Evolutionary conservation across 164 flowering plant genomes (phyloP), one percentile per base, ranked within the genome.

Genomic region (Magnolia kwangsiensis): DNA sequence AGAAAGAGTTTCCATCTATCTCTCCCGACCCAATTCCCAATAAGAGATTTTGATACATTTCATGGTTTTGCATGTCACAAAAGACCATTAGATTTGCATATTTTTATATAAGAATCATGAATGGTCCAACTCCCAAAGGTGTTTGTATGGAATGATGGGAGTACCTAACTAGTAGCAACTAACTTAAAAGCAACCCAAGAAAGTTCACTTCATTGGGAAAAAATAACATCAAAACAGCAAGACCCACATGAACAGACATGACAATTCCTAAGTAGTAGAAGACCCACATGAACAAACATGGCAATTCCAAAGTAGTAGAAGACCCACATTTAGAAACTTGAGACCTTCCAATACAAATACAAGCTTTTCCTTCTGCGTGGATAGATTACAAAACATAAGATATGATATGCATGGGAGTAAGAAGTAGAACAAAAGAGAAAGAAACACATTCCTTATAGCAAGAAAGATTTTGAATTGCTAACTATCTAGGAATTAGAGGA

Each of bases 151-250:
- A 84, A 79, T 82, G 76, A 84, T 84, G 80, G 74, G 80, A 77
- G 76, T 79, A 81, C 81, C 85, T 83, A 82, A 82, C 84, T 79
- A 27, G 51, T 31, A 77, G 72, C 77, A 80, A 80, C 80, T 80
- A 80, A 80, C 75, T 75, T 14, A 82, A 84, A 78, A 81, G 80
- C 76, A 80, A 69, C 66, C 29, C 59, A 37, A 4, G 71, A 74
- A 77, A 67, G 69, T 72, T 23, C 68, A 10, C 5, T 18, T 50
- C 18, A 67, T 9, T 11, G 4, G 13, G 1, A 67, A 27, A 31
- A 67, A 64, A 19, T 4, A 20, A 23, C 23, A 19, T 4, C 3
- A 18, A 64, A 3, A 79, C 19, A 50, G 73, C n/a, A 73, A 76
- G 50, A 72, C 68, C 51, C 65, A 74, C 79, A 76, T 73, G 31